These are phyloP conservation scores for Conticribra guillardii DNA, from an alignment of 108 stramenopile genomes.

Conservation along the genomic window DNA sequence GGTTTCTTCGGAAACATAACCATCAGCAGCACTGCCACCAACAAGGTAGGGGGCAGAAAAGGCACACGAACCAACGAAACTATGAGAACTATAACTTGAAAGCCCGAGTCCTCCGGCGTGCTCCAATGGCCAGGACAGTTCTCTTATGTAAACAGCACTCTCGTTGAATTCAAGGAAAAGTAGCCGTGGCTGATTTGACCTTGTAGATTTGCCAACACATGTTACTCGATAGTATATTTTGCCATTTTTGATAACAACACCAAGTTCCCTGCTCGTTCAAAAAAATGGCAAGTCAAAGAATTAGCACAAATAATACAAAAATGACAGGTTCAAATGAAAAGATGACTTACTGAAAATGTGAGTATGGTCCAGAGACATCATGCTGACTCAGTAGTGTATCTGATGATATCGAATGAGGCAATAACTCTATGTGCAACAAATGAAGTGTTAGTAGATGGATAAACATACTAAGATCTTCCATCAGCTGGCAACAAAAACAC, in stretches of 20 bases:
- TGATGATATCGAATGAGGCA: conserved; percentile 59
- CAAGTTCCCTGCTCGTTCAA: conserved; percentile 43
- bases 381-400: conserved; percentile 42
- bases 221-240: conserved; percentile 55
- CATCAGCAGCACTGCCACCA: conserved; percentile 28
- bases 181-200: conserved; percentile 55
- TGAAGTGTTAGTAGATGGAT: background rate
- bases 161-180: conserved; percentile 77
- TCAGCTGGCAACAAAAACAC: background rate
- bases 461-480: background rate
- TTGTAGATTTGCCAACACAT: conserved; percentile 59
- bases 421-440: too few relatives aligned
- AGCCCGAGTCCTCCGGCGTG: background rate
- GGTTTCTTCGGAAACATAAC: conserved; percentile 15
- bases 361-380: conserved; percentile 62
- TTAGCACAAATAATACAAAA: background rate
- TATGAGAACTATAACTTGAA: conserved; percentile 29
- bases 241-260: conserved; percentile 45
- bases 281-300: background rate
- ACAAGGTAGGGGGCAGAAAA: conserved; percentile 54
- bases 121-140: conserved; percentile 52
- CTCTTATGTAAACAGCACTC: conserved; percentile 46
- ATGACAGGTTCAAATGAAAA: background rate
- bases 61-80: conserved; percentile 65
- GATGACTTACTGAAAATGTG: conserved; percentile 57